Evolutionary conservation across 2,329 filamentous ascomycete genomes (phyloP).

Genomic region (Ilyonectria sp.): DNA sequence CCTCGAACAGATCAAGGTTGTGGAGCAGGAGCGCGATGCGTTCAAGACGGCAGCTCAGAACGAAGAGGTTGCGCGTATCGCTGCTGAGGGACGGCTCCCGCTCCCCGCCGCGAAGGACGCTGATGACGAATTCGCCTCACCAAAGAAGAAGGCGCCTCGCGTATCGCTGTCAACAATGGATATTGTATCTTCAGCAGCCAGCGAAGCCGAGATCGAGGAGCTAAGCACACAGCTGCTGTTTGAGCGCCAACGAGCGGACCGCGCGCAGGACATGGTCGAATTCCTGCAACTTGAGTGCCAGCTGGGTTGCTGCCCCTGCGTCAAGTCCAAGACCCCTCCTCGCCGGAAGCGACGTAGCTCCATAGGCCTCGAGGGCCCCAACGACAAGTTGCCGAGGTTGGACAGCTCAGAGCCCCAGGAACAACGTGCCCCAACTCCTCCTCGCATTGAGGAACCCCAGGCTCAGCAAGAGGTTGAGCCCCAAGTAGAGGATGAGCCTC

Average conservation of each 20-base stretch:
- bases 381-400: constrained; percentile 54
- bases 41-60: constrained; percentile 81
- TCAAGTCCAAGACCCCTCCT: constrained; percentile 52
- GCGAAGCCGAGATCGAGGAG: constrained; percentile 73
- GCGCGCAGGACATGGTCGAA: constrained; percentile 80
- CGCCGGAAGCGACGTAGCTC: constrained; percentile 46
- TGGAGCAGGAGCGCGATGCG: constrained; percentile 82
- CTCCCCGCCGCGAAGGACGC: constrained; percentile 69
- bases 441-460: constrained; percentile 40
- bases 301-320: constrained; percentile 76
- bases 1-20: constrained; percentile 73
- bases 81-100: constrained; percentile 79
- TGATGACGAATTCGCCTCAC: constrained; percentile 75
- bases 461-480: constrained; percentile 19
- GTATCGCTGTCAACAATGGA: constrained; percentile 65
- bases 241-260: constrained; percentile 75
- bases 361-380: constrained; percentile 43
- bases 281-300: constrained; percentile 84
- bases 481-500: constrained; percentile 19
- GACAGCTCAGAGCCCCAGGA: constrained; percentile 50
- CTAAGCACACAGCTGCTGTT: constrained; percentile 67
- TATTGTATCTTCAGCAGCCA: constrained; percentile 68
- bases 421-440: constrained; percentile 32
- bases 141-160: constrained; percentile 66
- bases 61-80: constrained; percentile 80